Evolutionary conservation across 345 rosid species (phyloP).

Genomic region (Linum tenue): DNA sequence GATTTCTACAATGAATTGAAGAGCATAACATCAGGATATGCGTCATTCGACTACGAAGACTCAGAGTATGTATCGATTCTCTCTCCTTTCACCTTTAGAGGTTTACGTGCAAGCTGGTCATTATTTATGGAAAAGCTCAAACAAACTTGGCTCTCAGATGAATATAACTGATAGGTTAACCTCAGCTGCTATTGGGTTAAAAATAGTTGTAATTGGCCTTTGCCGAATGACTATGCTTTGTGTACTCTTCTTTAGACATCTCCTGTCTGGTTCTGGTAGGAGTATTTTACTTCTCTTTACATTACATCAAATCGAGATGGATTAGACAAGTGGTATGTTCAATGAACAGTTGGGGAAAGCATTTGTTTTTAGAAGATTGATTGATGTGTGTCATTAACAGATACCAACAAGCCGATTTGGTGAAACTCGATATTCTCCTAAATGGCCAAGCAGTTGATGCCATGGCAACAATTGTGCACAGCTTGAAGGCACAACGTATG

Average conservation of each 20-base stretch:
- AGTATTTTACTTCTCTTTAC: no score
- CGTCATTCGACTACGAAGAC: slow-evolving; percentile 93
- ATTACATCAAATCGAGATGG: no score
- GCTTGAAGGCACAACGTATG: slow-evolving; percentile 79
- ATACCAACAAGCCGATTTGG: slow-evolving; percentile 73
- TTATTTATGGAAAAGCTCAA: no score
- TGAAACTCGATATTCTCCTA: slow-evolving; percentile 83
- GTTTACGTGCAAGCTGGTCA: neutral
- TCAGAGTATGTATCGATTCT: slow-evolving; percentile 53
- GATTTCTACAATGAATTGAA: slow-evolving; percentile 88
- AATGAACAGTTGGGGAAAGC: neutral
- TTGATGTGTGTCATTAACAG: slow-evolving; percentile 23
- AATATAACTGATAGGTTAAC: neutral
- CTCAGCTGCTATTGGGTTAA: neutral
- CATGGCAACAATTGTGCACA: slow-evolving; percentile 88
- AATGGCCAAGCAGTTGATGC: slow-evolving; percentile 96
- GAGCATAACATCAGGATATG: slow-evolving; percentile 91
- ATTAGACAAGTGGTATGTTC: no score
- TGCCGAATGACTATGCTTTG: neutral
- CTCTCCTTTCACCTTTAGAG: slow-evolving; percentile 1
- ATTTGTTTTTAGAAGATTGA: neutral
- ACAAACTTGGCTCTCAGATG: neutral
- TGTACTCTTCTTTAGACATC: neutral
- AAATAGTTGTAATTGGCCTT: neutral
- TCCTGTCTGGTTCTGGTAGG: neutral